phyloP scores from a whole-genome alignment of 108 stramenopile genomes.

The Tribonema minus region DNA sequence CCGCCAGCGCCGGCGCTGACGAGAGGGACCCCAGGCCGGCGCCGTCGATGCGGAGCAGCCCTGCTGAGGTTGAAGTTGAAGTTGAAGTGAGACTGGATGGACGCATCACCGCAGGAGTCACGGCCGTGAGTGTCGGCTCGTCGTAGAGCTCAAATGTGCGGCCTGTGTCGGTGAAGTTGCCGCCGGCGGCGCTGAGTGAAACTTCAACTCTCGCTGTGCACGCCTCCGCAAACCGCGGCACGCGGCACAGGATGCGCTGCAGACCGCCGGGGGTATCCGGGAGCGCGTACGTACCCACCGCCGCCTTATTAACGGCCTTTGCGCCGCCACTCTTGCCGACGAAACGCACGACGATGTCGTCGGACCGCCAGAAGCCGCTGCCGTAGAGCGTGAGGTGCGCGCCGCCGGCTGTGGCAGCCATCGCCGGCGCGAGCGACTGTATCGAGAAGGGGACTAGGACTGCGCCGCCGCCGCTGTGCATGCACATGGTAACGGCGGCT shows the following conservation, averaged over 20 bases:
- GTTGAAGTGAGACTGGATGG: neutral
- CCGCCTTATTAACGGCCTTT: neutral
- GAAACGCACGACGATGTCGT: conserved; percentile 35
- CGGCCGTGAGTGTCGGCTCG: neutral
- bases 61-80: no score
- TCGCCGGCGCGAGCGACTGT: neutral
- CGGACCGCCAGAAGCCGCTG: conserved; percentile 26
- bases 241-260: neutral
- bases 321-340: neutral
- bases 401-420: neutral
- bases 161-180: neutral
- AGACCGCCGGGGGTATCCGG: neutral
- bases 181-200: neutral
- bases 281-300: conserved; percentile 13
- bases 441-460: neutral
- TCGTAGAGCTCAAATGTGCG: neutral
- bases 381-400: neutral
- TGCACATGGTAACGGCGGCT: neutral
- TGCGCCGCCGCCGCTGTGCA: neutral
- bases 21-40: neutral
- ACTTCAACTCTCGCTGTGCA: neutral
- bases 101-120: neutral
- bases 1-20: neutral
- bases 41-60: neutral
- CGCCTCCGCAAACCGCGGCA: neutral